Percentiles rank a stretch among this genome's conserved stretches.
phyloP scores from a whole-genome alignment of 306 rosid species.

The Canavalia ensiformis region DNA sequence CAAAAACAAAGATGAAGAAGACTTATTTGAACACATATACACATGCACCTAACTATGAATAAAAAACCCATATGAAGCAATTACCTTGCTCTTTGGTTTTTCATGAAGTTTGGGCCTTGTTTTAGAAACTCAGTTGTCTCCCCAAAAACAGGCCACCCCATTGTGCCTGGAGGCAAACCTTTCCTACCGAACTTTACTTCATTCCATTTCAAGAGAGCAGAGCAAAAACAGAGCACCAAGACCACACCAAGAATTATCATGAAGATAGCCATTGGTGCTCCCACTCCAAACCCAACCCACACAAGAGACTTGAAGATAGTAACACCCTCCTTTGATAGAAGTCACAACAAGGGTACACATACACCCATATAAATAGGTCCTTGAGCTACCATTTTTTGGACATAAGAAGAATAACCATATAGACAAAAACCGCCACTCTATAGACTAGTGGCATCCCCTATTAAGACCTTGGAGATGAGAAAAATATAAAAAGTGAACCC shows the following conservation, averaged over 20 bases:
- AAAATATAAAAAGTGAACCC: not conserved
- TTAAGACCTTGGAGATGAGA: slow-evolving; percentile 48
- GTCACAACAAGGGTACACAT: slow-evolving; percentile 52
- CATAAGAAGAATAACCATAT: slow-evolving; percentile 41
- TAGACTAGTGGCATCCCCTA: slow-evolving; percentile 70
- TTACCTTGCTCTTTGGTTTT: slow-evolving; percentile 90
- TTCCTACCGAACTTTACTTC: slow-evolving; percentile 72
- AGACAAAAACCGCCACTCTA: slow-evolving; percentile 72
- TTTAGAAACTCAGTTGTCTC: slow-evolving; percentile 98
- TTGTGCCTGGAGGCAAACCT: slow-evolving; percentile 94
- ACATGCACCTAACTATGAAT: slow-evolving; percentile 19
- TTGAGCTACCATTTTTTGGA: slow-evolving; percentile 56
- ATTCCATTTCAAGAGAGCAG: slow-evolving; percentile 89
- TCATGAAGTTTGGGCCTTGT: slow-evolving; percentile 97
- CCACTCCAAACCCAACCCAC: slow-evolving; percentile 41
- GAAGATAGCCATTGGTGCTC: slow-evolving; percentile 79
- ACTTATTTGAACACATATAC: slow-evolving; percentile 23
- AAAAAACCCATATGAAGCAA: not conserved
- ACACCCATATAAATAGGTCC: slow-evolving; percentile 68
- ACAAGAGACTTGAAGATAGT: slow-evolving; percentile 44
- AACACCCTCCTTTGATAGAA: slow-evolving; percentile 49
- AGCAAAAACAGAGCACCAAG: slow-evolving; percentile 83
- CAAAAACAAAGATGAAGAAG: slow-evolving; percentile 14
- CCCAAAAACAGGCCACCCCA: slow-evolving; percentile 99
- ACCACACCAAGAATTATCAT: slow-evolving; percentile 52